Evolutionary conservation across 225 moss, liverwort and hornwort species (phyloP), one percentile per base, ranked within the genome.

Genomic region (Pleurozium schreberi): DNA sequence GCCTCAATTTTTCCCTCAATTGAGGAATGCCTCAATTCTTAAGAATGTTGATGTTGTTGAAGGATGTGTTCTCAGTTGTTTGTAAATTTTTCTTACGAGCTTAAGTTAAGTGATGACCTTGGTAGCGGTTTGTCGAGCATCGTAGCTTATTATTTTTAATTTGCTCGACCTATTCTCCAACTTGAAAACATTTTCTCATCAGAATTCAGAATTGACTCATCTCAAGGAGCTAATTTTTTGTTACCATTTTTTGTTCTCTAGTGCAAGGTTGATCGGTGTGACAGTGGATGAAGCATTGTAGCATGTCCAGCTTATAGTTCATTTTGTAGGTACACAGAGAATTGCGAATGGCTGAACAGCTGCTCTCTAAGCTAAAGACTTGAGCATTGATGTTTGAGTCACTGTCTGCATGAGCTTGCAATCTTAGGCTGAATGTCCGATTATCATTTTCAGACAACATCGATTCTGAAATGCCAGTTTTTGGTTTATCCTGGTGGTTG

Each of bases 361-460:
- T 78, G 64, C 71, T 90, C 28, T 87, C 27, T 45, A 68, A 64
- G 64, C 71, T 15, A 30, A 78, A 89, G 82, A 49, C 64, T 61
- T 87, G 75, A 84, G 87, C 28, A 59, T 53, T 26, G 81, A 17
- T 69, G 63, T 71, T 64, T 83, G 59, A 77, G 77, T 58, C 50
- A 59, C 65, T 77, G n/a, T 90, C 68, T 95, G 92, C 90, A 86
- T 43, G 81, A 91, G 90, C 40, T 90, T 94, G 33, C 93, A 94
- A 93, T 95, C 93, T 78, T 92, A 91, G 90, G 31, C 64, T 90
- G 62, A 52, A 36, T 38, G 52, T 22, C n/a, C 8, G 75, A 49
- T 45, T 52, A 78, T 85, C 22, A 28, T 36, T 70, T 89, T 58
- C 58, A 73, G 84, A 45, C 6, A 63, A 82, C 28, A 52, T 81